phyloP scores from a whole-genome alignment of 495 filamentous ascomycete species.

The Rhizodiscina lignyota region DNA sequence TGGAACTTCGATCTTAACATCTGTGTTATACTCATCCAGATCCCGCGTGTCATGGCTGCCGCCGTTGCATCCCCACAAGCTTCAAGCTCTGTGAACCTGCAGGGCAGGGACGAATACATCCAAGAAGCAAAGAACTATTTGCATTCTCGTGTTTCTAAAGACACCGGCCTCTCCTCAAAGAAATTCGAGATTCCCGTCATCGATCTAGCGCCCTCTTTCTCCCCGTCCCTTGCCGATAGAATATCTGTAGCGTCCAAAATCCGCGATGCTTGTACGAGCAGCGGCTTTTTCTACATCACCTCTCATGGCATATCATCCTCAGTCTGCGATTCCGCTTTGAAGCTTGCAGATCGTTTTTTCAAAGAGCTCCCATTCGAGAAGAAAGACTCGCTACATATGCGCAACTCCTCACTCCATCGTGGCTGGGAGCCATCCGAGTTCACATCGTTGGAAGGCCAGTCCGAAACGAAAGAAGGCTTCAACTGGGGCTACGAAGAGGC shows the following conservation, averaged over 20 bases:
- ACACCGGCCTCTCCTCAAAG: too few species aligned
- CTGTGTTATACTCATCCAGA: too few species aligned
- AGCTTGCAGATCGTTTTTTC: conserved; percentile 7
- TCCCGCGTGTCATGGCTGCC: too few species aligned
- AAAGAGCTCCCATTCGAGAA: background rate
- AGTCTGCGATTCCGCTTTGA: background rate
- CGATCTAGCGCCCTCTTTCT: conserved; percentile 25
- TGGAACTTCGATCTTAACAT: too few species aligned
- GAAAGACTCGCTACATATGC: conserved; percentile 7
- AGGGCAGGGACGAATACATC: too few species aligned
- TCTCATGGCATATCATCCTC: conserved; percentile 4
- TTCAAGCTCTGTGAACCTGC: too few species aligned
- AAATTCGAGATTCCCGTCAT: conserved; percentile 25
- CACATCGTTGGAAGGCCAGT: conserved; percentile 6
- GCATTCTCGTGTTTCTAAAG: too few species aligned
- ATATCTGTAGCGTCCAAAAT: conserved; percentile 24
- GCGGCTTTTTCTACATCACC: conserved; percentile 33
- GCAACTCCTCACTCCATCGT: conserved; percentile 2
- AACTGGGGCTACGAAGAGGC: conserved; percentile 10
- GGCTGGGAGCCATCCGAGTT: conserved; percentile 8
- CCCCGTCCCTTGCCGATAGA: conserved; percentile 16
- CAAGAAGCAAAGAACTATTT: too few species aligned
- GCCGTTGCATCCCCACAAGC: too few species aligned
- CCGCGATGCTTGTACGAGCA: conserved; percentile 23
- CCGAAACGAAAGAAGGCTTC: conserved; percentile 10